Percentiles rank a stretch among this genome's conserved stretches.
These are phyloP conservation scores for Phytomonas francai DNA, from an alignment of 208 protist genomes.

Conservation along the genomic window DNA sequence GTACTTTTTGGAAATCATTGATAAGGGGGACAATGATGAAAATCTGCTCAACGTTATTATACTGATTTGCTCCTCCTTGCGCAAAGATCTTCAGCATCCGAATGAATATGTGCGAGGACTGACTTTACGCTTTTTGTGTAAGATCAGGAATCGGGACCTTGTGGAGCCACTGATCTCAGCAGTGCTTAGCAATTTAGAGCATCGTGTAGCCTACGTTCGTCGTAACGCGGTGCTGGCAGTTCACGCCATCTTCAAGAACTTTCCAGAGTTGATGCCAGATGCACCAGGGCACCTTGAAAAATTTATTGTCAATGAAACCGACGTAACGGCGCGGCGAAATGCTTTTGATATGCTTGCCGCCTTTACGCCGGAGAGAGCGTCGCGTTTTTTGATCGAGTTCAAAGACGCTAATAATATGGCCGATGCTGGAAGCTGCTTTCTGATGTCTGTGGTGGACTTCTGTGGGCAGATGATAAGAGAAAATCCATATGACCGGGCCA, in stretches of 20 bases:
- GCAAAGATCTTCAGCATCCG: slow-evolving; percentile 95
- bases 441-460: slow-evolving; percentile 86
- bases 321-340: slow-evolving; percentile 94
- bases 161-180: slow-evolving; percentile 95
- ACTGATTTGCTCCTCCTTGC: slow-evolving; percentile 95
- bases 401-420: slow-evolving; percentile 78
- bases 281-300: slow-evolving; percentile 94
- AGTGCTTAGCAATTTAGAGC: slow-evolving; percentile 91
- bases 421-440: slow-evolving; percentile 89
- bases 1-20: slow-evolving; percentile 97
- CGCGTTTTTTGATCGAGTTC: slow-evolving; percentile 86
- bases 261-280: slow-evolving; percentile 95
- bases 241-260: slow-evolving; percentile 90
- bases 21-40: slow-evolving; percentile 93
- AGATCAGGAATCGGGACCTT: slow-evolving; percentile 94
- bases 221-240: slow-evolving; percentile 96
- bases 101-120: slow-evolving; percentile 98
- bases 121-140: slow-evolving; percentile 97
- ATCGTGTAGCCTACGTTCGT: slow-evolving; percentile 94
- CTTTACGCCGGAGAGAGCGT: slow-evolving; percentile 90
- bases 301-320: slow-evolving; percentile 82
- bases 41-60: slow-evolving; percentile 97
- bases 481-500: slow-evolving; percentile 83
- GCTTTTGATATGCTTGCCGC: slow-evolving; percentile 98
- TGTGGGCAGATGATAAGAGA: slow-evolving; percentile 69